phyloP scores from a whole-genome alignment of 768 basidiomycete species.

The Pleurotus platypus region DNA sequence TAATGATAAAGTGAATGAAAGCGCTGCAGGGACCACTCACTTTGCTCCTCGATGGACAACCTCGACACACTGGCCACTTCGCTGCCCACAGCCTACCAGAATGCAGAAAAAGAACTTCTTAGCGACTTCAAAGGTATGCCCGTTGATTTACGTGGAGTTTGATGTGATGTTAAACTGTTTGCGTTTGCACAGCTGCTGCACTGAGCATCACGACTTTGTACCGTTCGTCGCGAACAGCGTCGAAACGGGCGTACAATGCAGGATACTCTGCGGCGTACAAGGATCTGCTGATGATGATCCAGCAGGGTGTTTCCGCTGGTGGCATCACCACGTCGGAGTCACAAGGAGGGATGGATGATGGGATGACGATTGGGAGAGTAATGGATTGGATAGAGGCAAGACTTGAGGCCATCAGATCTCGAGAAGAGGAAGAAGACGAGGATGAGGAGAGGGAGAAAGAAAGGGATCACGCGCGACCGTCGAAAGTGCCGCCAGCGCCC shows the following conservation, averaged over 20 bases:
- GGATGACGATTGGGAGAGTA: slow-evolving; percentile 74
- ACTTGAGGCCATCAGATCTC: slow-evolving; percentile 67
- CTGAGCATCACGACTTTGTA: slow-evolving; percentile 84
- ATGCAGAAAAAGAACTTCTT: slow-evolving; percentile 76
- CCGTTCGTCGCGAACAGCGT: slow-evolving; percentile 71
- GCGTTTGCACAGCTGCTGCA: slow-evolving; percentile 57
- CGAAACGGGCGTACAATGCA: slow-evolving; percentile 77
- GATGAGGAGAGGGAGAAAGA: slow-evolving; percentile 70
- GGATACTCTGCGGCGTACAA: slow-evolving; percentile 80
- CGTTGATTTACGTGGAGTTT: slow-evolving; percentile 9
- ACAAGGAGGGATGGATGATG: slow-evolving; percentile 45
- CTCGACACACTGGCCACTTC: slow-evolving; percentile 77
- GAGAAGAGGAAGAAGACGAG: slow-evolving; percentile 81
- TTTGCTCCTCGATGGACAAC: slow-evolving; percentile 62
- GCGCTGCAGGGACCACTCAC: slow-evolving; percentile 10
- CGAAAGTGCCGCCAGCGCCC: slow-evolving; percentile 9
- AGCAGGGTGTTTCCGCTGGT: slow-evolving; percentile 72
- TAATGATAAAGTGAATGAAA: no score
- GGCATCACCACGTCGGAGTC: slow-evolving; percentile 36
- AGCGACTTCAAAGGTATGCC: slow-evolving; percentile 76
- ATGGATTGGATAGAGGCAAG: slow-evolving; percentile 87
- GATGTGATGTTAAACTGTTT: slow-evolving; percentile 7
- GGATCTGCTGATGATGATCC: slow-evolving; percentile 78
- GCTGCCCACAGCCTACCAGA: slow-evolving; percentile 67
- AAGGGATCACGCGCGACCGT: slow-evolving; percentile 33